These are phyloP conservation scores for Ceratobasidium sp. DNA, from an alignment of 1,284 basidiomycete genomes.

Conservation along the genomic window DNA sequence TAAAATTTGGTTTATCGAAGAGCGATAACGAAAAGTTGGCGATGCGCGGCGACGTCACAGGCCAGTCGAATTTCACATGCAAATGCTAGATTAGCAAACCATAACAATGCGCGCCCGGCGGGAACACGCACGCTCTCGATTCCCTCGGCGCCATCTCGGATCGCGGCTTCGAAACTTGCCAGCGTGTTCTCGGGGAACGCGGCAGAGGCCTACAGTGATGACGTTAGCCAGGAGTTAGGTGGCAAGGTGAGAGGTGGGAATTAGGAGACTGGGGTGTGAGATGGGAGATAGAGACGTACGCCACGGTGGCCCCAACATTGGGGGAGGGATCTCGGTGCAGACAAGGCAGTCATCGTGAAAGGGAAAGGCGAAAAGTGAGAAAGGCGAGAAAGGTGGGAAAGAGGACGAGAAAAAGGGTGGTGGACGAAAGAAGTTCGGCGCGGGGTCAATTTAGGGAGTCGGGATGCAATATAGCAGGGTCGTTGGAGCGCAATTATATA, in stretches of 20 bases:
- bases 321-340: conserved; percentile 47
- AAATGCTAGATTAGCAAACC: conserved; percentile 1
- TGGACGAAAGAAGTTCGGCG: neutral
- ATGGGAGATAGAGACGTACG: conserved; percentile 63
- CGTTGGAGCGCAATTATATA: neutral
- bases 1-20: neutral
- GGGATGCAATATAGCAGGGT: conserved; percentile 18
- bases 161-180: conserved; percentile 91
- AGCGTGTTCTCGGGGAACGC: conserved; percentile 92
- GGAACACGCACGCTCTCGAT: conserved; percentile 76
- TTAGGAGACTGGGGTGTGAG: conserved; percentile 38
- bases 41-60: no score
- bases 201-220: conserved; percentile 74
- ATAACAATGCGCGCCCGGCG: conserved; percentile 51
- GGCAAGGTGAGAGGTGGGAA: conserved; percentile 43
- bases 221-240: conserved; percentile 37
- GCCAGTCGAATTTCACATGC: conserved; percentile 13
- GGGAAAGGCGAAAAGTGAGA: neutral
- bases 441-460: conserved; percentile 54
- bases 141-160: conserved; percentile 92
- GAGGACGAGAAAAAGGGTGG: neutral
- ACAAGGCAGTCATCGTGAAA: neutral
- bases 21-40: no score
- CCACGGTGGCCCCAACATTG: conserved; percentile 97
- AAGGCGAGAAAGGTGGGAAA: neutral